These are phyloP conservation scores for Ambrosia trifida DNA, from an alignment of 129 eudicot species.

Conservation along the genomic window DNA sequence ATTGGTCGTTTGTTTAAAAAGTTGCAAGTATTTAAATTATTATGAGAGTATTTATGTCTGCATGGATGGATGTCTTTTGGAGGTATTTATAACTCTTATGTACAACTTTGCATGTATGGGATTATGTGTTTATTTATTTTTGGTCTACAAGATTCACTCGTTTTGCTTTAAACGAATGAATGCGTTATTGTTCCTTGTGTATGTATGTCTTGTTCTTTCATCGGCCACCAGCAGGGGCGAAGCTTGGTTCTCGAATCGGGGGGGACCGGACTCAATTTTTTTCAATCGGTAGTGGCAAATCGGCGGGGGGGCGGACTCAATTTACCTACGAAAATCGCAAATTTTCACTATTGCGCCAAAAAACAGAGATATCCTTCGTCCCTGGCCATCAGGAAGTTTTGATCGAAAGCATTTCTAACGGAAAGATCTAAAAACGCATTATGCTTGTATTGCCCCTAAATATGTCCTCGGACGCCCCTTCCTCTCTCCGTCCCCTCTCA, in stretches of 20 bases:
- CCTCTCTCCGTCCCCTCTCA: too few species aligned
- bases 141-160: conserved; percentile 4
- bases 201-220: background rate
- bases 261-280: too few species aligned
- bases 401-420: background rate
- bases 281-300: too few species aligned
- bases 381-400: background rate
- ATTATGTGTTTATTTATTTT: background rate
- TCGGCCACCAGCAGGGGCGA: background rate
- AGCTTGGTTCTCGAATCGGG: too few species aligned
- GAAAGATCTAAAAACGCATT: too few species aligned
- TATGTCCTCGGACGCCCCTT: too few species aligned
- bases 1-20: conserved; percentile 81
- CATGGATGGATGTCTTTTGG: conserved; percentile 21
- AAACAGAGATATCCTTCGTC: too few species aligned
- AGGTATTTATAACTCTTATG: conserved; percentile 18
- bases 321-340: too few species aligned
- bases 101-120: conserved; percentile 4
- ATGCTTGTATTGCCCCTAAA: too few species aligned
- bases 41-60: conserved; percentile 3
- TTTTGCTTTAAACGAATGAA: background rate
- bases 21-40: background rate
- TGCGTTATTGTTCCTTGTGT: background rate
- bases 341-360: too few species aligned
- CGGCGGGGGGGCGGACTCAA: too few species aligned